phyloP scores from a whole-genome alignment of 805 yeast genomes.

The Schizosaccharomyces japonicus region DNA sequence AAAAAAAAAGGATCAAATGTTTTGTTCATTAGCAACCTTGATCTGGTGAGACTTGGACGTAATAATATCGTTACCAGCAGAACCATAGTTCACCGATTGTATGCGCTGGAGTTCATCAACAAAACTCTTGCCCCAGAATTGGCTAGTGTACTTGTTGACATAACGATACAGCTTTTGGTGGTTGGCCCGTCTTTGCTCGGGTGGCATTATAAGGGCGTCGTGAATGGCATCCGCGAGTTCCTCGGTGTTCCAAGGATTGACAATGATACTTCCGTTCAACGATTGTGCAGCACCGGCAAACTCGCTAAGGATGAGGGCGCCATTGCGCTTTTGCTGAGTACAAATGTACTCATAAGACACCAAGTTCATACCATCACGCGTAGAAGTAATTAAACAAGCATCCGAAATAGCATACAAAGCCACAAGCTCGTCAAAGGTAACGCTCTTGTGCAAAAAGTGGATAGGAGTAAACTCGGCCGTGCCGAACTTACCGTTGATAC shows the following conservation, averaged over 20 bases:
- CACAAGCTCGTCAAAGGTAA: conserved; percentile 76
- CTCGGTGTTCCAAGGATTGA: conserved; percentile 96
- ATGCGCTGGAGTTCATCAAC: conserved; percentile 44
- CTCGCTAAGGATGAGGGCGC: conserved; percentile 70
- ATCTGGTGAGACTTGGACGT: too few species aligned
- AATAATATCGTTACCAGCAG: too few species aligned
- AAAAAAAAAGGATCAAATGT: too few species aligned
- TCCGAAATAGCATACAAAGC: conserved; percentile 69
- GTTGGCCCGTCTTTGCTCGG: conserved; percentile 54
- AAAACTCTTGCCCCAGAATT: conserved; percentile 91
- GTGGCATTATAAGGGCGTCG: conserved; percentile 67
- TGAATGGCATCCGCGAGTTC: conserved; percentile 67
- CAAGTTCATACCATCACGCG: conserved; percentile 96
- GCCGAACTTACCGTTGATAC: conserved; percentile 89
- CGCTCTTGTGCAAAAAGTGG: conserved; percentile 81
- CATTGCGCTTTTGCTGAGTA: conserved; percentile 68
- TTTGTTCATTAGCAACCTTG: too few species aligned
- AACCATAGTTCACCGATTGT: too few species aligned
- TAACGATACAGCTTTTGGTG: conserved; percentile 68
- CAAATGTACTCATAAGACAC: conserved; percentile 93
- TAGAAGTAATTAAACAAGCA: conserved; percentile 76
- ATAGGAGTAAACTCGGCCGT: conserved; percentile 94
- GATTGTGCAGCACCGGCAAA: conserved; percentile 99
- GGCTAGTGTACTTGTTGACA: conserved; percentile 79
- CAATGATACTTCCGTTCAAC: conserved; percentile 74